Evolutionary conservation across 306 rosid species (phyloP), one percentile per base, ranked within the genome.

Genomic region (Malus sylvestris): DNA sequence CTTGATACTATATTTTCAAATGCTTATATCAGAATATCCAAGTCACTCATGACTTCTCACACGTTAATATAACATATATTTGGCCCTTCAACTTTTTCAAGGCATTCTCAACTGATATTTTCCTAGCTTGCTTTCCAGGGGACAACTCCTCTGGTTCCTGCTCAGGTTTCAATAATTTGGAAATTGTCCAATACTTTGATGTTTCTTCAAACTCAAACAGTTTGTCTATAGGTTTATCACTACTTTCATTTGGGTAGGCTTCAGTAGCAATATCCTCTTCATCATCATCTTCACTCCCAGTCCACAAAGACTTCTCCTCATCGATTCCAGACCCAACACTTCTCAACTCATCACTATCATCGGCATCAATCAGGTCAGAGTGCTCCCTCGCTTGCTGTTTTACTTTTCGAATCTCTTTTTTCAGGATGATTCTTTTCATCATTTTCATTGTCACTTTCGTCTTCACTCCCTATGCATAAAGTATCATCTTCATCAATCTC

Each of bases 251-350:
- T 51, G 95, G 95, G 83, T 87, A 88, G 60, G 98, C 91, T 85
- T 91, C 93, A 5, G 95, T 89, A 16, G 93, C 95, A 83, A 88
- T 76, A 78, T 93, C 96, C 1, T 86, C 85, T 0, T 91, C 98
- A 2, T 83, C 91, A 22, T 93, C 98, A 72, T 87, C 88, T 77
- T 93, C 98, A 76, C 89, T 91, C 16, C 96, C 95, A 8, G 93
- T 91, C 96, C 96, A 93, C 14, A 91, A 79, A n/a, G 95, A 89
- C 84, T 89, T 93, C 82, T 93, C 98, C 68, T 86, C 96, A 51
- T 93, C 98, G 70, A 89, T 91, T 76, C 87, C 91, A 4, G 95
- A 93, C 95, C 93, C 89, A 40, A 93, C 91, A 80, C 98, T 93
- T 80, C 84, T 78, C 85, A 93, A 76, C 76, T 89, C 98, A 73